Base-by-base conservation (phyloP, 2,329 filamentous ascomycete species). In the Beauveria sp. region DNA sequence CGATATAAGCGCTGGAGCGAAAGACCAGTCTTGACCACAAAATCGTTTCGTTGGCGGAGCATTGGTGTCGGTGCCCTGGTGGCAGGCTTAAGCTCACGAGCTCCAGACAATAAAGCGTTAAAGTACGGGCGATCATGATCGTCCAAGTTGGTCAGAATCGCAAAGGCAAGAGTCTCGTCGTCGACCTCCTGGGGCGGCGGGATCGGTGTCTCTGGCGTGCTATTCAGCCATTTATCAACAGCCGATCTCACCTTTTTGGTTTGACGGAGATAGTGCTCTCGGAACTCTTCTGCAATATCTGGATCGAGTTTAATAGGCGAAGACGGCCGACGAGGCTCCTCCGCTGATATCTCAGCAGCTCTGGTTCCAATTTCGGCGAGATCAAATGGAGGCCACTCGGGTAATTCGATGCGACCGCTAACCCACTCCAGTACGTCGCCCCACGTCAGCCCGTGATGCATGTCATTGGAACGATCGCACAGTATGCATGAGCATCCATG, bases 341-440 rank as follows among this genome's bases (percentile, higher is more conserved):
- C 79, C 77, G 88, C 85, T 75, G 90, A 75, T 7, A 74, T 63
- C 40, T 85, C 85, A 46, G 82, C 81, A 5, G 86, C 84, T 66
- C 85, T 87, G 56, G 77, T 77, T 50, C 84, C 80, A 47, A 90
- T 78, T 54, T 83, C 79, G 3, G 83, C 83, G 66, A 93, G 82
- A 66, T 89, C 86, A 69, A 97, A 95, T 0, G 93, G 91, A 24
- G 93, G 93, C 93, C 93, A 97, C 18, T 81, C 76, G 0, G 93
- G 93, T 57, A 97, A 80, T 67, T 96, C 91, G 63, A 91, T 85
- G 60, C 93, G 86, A 20, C 93, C 93, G 65, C 91, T 95, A 14
- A 96, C 92, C 71, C 93, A 87, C 74, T 99, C 95, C 26, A 99
- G 77, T 14, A 98, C 92, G 71, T 98, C 93, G 10, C 95, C 93